Evolutionary conservation across 2,329 filamentous ascomycete species (phyloP), one percentile per base, ranked within the genome.

Genomic region (Arthrobotrys entomopaga): DNA sequence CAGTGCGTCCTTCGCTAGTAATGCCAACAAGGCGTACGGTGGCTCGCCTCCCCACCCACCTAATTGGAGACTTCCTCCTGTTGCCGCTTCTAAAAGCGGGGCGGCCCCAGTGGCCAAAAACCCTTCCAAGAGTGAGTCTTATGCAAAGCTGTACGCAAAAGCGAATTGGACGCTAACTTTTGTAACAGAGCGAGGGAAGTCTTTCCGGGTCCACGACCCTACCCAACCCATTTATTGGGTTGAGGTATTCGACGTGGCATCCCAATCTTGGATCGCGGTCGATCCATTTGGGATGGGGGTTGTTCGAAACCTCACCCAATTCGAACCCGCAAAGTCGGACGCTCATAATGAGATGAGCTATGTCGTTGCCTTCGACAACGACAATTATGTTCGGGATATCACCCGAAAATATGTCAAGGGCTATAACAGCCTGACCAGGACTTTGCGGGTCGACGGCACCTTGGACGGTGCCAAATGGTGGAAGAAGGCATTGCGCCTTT

Each of bases 171-270:
- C 5, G 48, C 38, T 75, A 43, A 58, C 15, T 19, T 76, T 63
- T 79, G 77, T 66, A 63, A 58, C 49, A 72, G 67, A 54, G 71
- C 67, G 22, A 50, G 46, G n/a, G 80, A 79, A 82, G 80, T 22
- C 78, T 77, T 59, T 82, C 79, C 82, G 80, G 13, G 86, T 90
- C 10, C 85, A 85, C 22, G 91, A 94, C 79, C 93, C 92, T 0
- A 81, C 87, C 0, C 91, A 90, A 78, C 95, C 95, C 0, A 86
- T 98, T 2, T 98, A 93, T 80, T 99, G 95, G 95, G 90, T 97
- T 0, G 95, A 99, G 82, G 89, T 92, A 2, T 91, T 97, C 77
- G 93, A 97, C 76, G 84, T 88, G 61, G 90, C 91, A 0, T 88
- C 92, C 76, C 91, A 97, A 80, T 96, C 92, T 83, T 99, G 95